These are phyloP conservation scores for Amoebophrya sp. DNA, from an alignment of 169 alveolate species.

Conservation along the genomic window DNA sequence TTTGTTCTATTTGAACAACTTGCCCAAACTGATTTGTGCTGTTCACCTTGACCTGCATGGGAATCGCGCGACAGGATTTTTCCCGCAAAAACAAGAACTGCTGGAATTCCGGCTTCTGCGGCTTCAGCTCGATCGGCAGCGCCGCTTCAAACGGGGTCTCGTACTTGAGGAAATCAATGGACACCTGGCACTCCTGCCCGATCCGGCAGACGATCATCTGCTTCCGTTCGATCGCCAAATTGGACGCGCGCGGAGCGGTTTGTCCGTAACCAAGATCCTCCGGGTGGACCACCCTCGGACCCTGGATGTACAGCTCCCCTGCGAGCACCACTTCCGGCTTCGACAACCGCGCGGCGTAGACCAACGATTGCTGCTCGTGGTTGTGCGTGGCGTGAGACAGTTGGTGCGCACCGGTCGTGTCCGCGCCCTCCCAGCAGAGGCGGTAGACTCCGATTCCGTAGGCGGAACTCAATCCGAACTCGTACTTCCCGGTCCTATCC, in stretches of 20 bases:
- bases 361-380: background rate
- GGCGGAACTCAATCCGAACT: background rate
- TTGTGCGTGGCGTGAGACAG: background rate
- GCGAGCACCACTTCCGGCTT: background rate
- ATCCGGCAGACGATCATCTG: constrained; percentile 17
- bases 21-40: too few relatives aligned
- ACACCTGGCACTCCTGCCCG: background rate
- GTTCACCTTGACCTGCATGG: background rate
- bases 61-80: background rate
- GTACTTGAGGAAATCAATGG: background rate
- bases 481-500: background rate
- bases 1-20: too few relatives aligned
- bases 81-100: background rate
- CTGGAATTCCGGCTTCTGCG: background rate
- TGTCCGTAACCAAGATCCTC: background rate
- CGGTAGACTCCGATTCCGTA: background rate
- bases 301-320: background rate
- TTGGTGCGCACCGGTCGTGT: background rate
- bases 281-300: background rate
- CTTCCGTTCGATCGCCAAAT: background rate
- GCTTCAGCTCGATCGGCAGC: background rate
- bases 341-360: background rate
- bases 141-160: background rate
- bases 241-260: background rate
- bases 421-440: background rate